Percentiles rank a stretch among this genome's conserved stretches.
These are phyloP conservation scores for Scopulariopsis brevicaulis DNA, from an alignment of 2,329 filamentous ascomycete genomes.

Conservation along the genomic window DNA sequence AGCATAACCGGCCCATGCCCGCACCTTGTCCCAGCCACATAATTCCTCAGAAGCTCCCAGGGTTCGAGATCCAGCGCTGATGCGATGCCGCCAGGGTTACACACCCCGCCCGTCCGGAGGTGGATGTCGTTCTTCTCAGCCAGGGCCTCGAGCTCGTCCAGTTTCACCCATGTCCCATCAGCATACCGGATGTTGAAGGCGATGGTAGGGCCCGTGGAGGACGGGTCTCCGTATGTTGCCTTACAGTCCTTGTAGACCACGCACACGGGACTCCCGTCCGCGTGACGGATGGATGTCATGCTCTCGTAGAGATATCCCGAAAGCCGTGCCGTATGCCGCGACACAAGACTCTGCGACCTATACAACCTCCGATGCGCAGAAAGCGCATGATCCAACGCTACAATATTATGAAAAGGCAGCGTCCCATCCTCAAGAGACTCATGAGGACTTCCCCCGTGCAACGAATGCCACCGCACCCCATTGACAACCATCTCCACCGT, in stretches of 20 bases:
- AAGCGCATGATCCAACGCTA: slow-evolving; percentile 69
- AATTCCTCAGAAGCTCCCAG: slow-evolving; percentile 76
- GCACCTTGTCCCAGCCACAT: slow-evolving; percentile 73
- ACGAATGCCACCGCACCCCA: slow-evolving; percentile 71
- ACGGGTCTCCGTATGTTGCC: slow-evolving; percentile 11
- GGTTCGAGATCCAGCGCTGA: slow-evolving; percentile 57
- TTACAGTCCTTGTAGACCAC: slow-evolving; percentile 44
- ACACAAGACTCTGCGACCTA: slow-evolving; percentile 56
- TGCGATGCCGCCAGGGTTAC: slow-evolving; percentile 82
- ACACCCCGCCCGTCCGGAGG: slow-evolving; percentile 76
- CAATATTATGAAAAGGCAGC: slow-evolving; percentile 78
- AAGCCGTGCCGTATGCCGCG: slow-evolving; percentile 60
- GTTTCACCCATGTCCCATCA: slow-evolving; percentile 62
- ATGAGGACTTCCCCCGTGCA: slow-evolving; percentile 62
- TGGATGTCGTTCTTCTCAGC: slow-evolving; percentile 72
- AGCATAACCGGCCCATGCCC: slow-evolving; percentile 73
- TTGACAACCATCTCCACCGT: slow-evolving; percentile 85
- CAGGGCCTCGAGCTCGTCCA: slow-evolving; percentile 78
- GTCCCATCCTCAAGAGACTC: slow-evolving; percentile 86
- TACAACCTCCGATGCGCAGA: slow-evolving; percentile 58
- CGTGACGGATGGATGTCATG: slow-evolving; percentile 53
- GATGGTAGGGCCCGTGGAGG: slow-evolving; percentile 58
- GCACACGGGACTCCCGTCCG: slow-evolving; percentile 55
- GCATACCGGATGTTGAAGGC: slow-evolving; percentile 72
- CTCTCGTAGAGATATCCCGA: slow-evolving; percentile 44